phyloP scores from a whole-genome alignment of 257 asterid species.

The Linderniella brevidens region DNA sequence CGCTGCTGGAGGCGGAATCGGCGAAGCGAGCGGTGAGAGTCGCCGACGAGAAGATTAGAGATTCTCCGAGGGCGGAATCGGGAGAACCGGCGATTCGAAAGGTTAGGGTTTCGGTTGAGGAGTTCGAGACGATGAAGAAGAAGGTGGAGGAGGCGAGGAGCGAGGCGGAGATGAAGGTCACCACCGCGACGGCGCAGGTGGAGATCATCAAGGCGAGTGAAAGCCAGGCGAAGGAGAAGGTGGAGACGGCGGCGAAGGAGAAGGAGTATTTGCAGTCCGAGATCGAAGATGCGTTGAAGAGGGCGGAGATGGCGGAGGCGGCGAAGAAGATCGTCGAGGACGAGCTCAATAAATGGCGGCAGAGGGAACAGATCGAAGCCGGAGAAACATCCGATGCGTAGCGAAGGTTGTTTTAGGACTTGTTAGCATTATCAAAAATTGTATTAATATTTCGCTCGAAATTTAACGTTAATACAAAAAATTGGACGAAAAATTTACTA shows the following conservation, averaged over 20 bases:
- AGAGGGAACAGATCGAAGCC: slow-evolving; percentile 15
- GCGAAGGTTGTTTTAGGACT: too few relatives aligned
- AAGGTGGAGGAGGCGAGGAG: slow-evolving; percentile 22
- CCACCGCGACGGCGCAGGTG: slow-evolving; percentile 32
- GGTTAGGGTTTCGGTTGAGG: slow-evolving; percentile 31
- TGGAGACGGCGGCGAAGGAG: slow-evolving; percentile 29
- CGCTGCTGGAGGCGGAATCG: slow-evolving; percentile 28
- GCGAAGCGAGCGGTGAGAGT: slow-evolving; percentile 42
- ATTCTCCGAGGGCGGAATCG: slow-evolving; percentile 11
- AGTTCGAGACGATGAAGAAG: slow-evolving; percentile 23
- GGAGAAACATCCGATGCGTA: slow-evolving; percentile 13
- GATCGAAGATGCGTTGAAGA: slow-evolving; percentile 38
- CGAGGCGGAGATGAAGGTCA: slow-evolving; percentile 40
- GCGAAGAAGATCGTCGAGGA: slow-evolving; percentile 34
- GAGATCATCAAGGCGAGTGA: slow-evolving; percentile 28
- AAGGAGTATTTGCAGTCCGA: slow-evolving; percentile 27
- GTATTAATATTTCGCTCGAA: too few relatives aligned
- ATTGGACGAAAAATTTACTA: too few relatives aligned
- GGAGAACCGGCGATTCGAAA: slow-evolving; percentile 12
- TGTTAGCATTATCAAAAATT: too few relatives aligned
- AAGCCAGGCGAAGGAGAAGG: slow-evolving; percentile 15
- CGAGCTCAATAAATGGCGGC: slow-evolving; percentile 44
- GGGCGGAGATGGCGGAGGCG: slow-evolving; percentile 59
- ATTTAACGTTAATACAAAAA: too few relatives aligned
- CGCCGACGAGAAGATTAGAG: slow-evolving; percentile 25